These are phyloP conservation scores for Phymatotrichopsis omnivora DNA, from an alignment of 2,329 filamentous ascomycete species.

Conservation along the genomic window DNA sequence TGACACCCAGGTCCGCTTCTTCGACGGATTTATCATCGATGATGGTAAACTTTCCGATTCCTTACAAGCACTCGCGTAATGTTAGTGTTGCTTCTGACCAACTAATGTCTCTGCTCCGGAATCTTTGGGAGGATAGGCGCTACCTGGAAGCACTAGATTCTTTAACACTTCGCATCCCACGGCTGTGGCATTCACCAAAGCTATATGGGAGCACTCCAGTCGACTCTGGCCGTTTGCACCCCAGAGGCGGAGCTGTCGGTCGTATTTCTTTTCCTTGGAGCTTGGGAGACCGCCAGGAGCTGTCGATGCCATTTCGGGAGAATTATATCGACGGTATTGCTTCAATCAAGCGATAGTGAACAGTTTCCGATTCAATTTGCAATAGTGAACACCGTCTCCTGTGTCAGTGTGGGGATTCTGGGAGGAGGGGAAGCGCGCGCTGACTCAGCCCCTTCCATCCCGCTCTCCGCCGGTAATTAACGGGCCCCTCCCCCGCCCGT, in stretches of 20 bases:
- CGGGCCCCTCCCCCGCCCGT: no score
- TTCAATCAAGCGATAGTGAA: no score
- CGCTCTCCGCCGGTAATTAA: slow-evolving; percentile 5
- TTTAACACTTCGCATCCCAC: slow-evolving; percentile 87
- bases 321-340: no score
- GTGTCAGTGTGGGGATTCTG: no score
- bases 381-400: no score
- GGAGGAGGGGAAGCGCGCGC: no score
- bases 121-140: not conserved
- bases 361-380: no score
- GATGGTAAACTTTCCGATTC: slow-evolving; percentile 85
- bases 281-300: slow-evolving; percentile 24
- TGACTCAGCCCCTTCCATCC: slow-evolving; percentile 17
- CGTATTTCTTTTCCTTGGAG: slow-evolving; percentile 57
- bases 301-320: slow-evolving; percentile 17
- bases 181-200: slow-evolving; percentile 80
- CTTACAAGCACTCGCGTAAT: slow-evolving; percentile 35
- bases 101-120: no score
- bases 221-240: slow-evolving; percentile 84
- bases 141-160: slow-evolving; percentile 86
- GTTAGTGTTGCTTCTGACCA: no score
- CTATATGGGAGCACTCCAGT: slow-evolving; percentile 81
- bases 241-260: slow-evolving; percentile 91
- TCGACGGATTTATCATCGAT: slow-evolving; percentile 68
- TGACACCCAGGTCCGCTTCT: slow-evolving; percentile 79